These are phyloP conservation scores for Durotheca rogersii DNA, from an alignment of 495 filamentous ascomycete species.

Conservation along the genomic window DNA sequence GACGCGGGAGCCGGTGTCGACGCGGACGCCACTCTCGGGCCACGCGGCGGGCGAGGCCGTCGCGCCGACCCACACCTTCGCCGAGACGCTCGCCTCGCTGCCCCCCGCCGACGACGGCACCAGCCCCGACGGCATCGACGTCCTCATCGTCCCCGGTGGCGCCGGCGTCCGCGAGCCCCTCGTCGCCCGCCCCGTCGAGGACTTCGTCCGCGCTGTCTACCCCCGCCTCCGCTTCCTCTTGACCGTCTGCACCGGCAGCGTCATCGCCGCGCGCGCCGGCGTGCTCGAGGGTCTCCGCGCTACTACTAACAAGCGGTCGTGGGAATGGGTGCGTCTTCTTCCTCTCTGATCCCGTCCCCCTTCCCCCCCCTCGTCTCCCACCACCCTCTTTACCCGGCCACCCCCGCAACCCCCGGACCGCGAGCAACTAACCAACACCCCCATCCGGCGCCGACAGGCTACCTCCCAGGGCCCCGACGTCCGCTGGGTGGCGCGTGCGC, in stretches of 20 bases:
- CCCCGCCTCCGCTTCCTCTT: constrained; percentile 56
- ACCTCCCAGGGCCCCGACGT: constrained; percentile 46
- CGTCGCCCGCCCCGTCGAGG: constrained; percentile 40
- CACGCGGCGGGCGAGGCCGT: constrained; percentile 47
- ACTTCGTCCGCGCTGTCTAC: constrained; percentile 47
- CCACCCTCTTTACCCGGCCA: background rate
- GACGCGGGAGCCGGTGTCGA: constrained; percentile 53
- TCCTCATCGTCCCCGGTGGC: constrained; percentile 68
- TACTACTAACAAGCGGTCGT: constrained; percentile 56
- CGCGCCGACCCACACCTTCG: constrained; percentile 64
- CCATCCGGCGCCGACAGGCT: constrained; percentile 16
- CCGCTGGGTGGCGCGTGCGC: constrained; percentile 59
- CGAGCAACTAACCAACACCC: background rate
- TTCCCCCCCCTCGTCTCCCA: background rate
- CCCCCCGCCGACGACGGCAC: constrained; percentile 59
- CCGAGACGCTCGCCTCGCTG: constrained; percentile 47
- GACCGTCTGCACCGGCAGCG: constrained; percentile 62
- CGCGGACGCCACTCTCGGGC: constrained; percentile 9
- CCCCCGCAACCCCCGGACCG: background rate
- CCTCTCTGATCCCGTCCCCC: background rate
- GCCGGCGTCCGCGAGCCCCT: constrained; percentile 48
- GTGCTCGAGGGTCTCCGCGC: constrained; percentile 59
- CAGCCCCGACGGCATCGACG: constrained; percentile 52
- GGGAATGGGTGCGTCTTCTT: constrained; percentile 36
- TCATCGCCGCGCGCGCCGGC: constrained; percentile 53